Percentiles rank a stretch among this genome's conserved stretches.
These are phyloP conservation scores for Hevea brasiliensis DNA, from an alignment of 345 rosid genomes.

Conservation along the genomic window DNA sequence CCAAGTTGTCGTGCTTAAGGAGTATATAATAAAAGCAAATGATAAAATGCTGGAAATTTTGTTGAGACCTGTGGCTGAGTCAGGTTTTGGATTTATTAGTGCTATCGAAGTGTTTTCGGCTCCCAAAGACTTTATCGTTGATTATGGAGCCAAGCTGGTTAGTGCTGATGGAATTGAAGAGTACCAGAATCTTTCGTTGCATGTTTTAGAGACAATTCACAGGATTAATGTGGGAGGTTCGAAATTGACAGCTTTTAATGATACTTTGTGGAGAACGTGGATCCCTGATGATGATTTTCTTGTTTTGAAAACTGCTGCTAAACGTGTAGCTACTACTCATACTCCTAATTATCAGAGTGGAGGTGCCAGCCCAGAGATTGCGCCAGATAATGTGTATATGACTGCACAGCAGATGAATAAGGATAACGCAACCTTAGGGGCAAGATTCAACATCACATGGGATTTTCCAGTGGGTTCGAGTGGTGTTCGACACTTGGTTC, in stretches of 20 bases:
- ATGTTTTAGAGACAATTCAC: conserved; percentile 68
- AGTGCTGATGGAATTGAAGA: conserved; percentile 39
- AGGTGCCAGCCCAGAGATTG: conserved; percentile 66
- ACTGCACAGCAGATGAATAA: conserved; percentile 86
- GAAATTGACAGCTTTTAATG: conserved; percentile 81
- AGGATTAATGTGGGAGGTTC: conserved; percentile 91
- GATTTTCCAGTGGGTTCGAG: conserved; percentile 52
- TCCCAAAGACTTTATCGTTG: conserved; percentile 61
- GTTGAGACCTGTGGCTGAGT: conserved; percentile 40
- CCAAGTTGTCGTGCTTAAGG: conserved; percentile 44
- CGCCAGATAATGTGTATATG: conserved; percentile 84
- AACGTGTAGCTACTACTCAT: conserved; percentile 46
- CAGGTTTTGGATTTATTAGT: conserved; percentile 65
- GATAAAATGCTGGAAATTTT: conserved; percentile 44
- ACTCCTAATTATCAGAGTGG: conserved; percentile 72
- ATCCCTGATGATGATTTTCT: conserved; percentile 75
- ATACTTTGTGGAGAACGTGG: conserved; percentile 95
- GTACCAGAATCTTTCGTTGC: conserved; percentile 54
- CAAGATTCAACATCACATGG: conserved; percentile 79
- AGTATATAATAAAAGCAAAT: conserved; percentile 47
- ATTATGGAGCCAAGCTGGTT: conserved; percentile 61
- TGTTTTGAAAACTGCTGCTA: conserved; percentile 61
- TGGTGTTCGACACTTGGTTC: conserved; percentile 58
- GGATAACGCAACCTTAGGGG: conserved; percentile 44
- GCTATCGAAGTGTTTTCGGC: conserved; percentile 82